Evolutionary conservation across 116 monocot species (phyloP).

Genomic region (Posidonia oceanica): DNA sequence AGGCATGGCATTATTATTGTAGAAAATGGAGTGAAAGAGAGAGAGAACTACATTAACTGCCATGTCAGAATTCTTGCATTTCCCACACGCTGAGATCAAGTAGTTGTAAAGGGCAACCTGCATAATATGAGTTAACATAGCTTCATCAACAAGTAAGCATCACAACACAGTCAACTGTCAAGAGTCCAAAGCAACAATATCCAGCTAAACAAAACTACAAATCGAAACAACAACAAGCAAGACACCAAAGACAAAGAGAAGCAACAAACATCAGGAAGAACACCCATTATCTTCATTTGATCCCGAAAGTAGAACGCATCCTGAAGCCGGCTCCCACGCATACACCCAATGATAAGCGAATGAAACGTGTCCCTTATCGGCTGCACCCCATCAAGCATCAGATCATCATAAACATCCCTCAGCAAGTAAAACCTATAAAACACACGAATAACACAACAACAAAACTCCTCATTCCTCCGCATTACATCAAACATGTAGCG

Average conservation of each 20-base stretch:
- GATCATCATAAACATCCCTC: constrained; percentile 93
- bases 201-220: neutral
- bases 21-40: neutral
- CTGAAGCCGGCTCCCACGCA: constrained; percentile 81
- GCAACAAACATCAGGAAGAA: constrained; percentile 64
- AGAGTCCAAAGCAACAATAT: too few species aligned
- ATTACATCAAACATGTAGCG: neutral
- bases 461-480: neutral
- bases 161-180: neutral
- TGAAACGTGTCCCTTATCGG: constrained; percentile 80
- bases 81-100: constrained; percentile 92
- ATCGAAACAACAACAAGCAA: constrained; percentile 2
- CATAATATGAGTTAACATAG: constrained; percentile 9
- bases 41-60: constrained; percentile 40
- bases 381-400: constrained; percentile 91
- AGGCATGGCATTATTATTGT: neutral
- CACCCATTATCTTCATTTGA: constrained; percentile 87
- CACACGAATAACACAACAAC: neutral
- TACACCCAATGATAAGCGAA: constrained; percentile 78
- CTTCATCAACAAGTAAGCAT: neutral
- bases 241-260: neutral
- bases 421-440: constrained; percentile 53
- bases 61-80: constrained; percentile 77
- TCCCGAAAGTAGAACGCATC: constrained; percentile 87
- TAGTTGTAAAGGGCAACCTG: constrained; percentile 94